Percentiles rank a stretch among this genome's conserved stretches.
These are phyloP conservation scores for Phialophora chinensis DNA, from an alignment of 2,329 filamentous ascomycete species.

Conservation along the genomic window DNA sequence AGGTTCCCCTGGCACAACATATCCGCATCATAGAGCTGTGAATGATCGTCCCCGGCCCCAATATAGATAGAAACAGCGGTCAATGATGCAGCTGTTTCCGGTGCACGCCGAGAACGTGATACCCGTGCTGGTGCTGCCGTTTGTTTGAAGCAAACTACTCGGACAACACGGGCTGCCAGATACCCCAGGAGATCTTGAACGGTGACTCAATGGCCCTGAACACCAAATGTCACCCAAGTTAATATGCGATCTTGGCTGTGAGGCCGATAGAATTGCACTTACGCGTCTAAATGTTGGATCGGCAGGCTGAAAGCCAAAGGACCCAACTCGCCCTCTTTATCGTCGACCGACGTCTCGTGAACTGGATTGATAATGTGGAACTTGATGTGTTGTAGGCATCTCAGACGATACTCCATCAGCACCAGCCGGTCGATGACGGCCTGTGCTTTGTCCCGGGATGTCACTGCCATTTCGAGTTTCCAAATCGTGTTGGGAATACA, in stretches of 20 bases:
- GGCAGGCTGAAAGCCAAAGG: constrained; percentile 14
- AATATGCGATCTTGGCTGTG: not conserved
- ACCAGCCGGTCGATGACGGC: constrained; percentile 22
- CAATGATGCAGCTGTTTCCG: not conserved
- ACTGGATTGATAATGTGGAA: constrained; percentile 20
- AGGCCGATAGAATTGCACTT: constrained; percentile 9
- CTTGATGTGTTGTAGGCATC: constrained; percentile 10
- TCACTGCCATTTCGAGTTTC: constrained; percentile 13
- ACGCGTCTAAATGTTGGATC: constrained; percentile 19
- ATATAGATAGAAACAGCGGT: not conserved
- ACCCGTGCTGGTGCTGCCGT: not conserved
- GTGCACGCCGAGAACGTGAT: not conserved
- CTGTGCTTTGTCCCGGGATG: constrained; percentile 19
- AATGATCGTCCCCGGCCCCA: not conserved
- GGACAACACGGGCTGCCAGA: constrained; percentile 23
- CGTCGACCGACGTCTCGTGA: not conserved
- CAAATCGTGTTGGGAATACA: constrained; percentile 19
- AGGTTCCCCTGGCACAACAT: not conserved
- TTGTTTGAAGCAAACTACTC: not conserved
- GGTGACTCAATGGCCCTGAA: constrained; percentile 17
- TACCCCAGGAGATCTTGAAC: constrained; percentile 21
- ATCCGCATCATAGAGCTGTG: not conserved
- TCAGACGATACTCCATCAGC: constrained; percentile 20
- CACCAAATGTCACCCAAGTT: not conserved
- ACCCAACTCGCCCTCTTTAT: not conserved